Conservation (phyloP, 306 rosid genomes). For the Ammopiptanthus mongolicus region DNA sequence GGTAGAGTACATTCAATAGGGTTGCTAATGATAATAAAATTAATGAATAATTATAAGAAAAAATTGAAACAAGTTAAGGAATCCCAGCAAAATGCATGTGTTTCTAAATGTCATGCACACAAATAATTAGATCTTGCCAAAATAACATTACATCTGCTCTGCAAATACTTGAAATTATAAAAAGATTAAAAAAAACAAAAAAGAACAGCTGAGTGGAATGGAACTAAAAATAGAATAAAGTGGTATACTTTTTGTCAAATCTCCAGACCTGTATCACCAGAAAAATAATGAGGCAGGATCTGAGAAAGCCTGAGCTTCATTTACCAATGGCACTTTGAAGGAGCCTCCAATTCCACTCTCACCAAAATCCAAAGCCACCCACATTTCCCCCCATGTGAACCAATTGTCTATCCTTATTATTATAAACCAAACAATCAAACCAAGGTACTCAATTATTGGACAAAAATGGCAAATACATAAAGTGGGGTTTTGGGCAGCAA, state of each 20-base stretch:
- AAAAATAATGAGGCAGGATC: slow-evolving; percentile 45
- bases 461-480: slow-evolving; percentile 12
- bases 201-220: background rate
- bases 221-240: slow-evolving; percentile 20
- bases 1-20: background rate
- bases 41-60: background rate
- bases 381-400: slow-evolving; percentile 31
- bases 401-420: background rate
- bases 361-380: slow-evolving; percentile 34
- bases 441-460: slow-evolving; percentile 11
- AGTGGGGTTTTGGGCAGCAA: background rate
- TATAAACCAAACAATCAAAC: slow-evolving; percentile 24
- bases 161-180: background rate
- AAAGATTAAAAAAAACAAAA: background rate
- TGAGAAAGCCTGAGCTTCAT: slow-evolving; percentile 54
- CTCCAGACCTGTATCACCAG: slow-evolving; percentile 35
- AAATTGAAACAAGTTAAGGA: background rate
- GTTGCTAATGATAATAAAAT: background rate
- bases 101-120: slow-evolving; percentile 20
- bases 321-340: slow-evolving; percentile 42
- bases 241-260: slow-evolving; percentile 24
- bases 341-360: slow-evolving; percentile 19
- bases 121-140: background rate
- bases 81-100: slow-evolving; percentile 16
- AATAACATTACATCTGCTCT: slow-evolving; percentile 13